Evolutionary conservation across 225 moss, liverwort and hornwort species (phyloP).

Genomic region (Pseudisothecium myosuroides): DNA sequence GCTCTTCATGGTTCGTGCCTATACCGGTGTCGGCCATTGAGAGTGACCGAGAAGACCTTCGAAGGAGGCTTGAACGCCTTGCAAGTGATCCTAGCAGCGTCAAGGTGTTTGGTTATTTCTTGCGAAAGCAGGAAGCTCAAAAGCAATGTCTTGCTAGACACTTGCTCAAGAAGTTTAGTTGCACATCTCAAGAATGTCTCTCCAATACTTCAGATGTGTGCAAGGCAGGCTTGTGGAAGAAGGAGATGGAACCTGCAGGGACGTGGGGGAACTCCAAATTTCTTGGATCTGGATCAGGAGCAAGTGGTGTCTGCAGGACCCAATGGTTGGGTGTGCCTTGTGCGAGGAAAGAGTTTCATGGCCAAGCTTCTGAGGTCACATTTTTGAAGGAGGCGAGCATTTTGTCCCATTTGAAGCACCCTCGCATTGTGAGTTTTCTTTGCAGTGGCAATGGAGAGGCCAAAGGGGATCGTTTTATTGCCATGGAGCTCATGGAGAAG

Average conservation of each 20-base stretch:
- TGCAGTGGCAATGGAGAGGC: background rate
- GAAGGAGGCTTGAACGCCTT: background rate
- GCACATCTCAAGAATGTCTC: background rate
- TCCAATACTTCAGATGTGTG: background rate
- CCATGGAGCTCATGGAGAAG: background rate
- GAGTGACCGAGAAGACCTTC: background rate
- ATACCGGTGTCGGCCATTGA: background rate
- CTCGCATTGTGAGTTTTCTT: background rate
- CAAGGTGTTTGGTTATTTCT: too few species aligned
- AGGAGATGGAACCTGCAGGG: background rate
- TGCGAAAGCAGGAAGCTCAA: background rate
- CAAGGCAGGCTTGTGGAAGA: background rate
- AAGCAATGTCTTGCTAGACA: background rate
- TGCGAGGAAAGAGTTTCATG: background rate
- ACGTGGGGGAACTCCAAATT: background rate
- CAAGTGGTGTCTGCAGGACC: background rate
- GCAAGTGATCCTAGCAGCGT: background rate
- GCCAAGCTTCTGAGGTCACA: background rate
- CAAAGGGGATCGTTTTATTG: background rate
- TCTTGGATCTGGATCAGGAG: background rate
- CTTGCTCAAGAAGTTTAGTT: background rate
- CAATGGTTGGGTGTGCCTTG: background rate
- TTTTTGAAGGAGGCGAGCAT: background rate
- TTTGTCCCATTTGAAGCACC: background rate
- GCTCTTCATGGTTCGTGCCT: rapidly evolving